Conservation (phyloP, 116 monocot genomes). For the Posidonia oceanica region DNA sequence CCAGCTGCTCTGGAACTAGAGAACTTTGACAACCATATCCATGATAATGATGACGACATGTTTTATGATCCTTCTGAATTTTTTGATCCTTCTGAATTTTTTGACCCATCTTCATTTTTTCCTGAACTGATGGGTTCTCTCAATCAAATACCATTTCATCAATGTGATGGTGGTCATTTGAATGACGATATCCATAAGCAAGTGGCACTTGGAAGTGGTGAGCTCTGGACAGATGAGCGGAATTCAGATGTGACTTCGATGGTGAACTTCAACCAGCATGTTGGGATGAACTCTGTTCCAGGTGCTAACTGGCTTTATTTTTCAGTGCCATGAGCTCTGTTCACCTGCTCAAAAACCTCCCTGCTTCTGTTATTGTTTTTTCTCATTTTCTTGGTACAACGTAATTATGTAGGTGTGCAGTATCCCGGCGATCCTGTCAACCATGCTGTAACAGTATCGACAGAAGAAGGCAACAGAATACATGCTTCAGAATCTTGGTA, state of each 20-base stretch:
- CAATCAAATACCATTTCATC: not conserved
- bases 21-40: constrained; percentile 2
- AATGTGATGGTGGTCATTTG: not conserved
- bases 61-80: constrained; percentile 27
- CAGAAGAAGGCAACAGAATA: not conserved
- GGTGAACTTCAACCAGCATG: constrained; percentile 6
- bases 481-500: not conserved
- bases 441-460: not conserved
- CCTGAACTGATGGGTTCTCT: not conserved
- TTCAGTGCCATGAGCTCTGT: not conserved
- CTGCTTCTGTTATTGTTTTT: constrained; percentile 1
- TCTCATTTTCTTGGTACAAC: constrained; percentile 5
- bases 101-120: constrained; percentile 17
- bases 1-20: constrained; percentile 8
- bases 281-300: constrained; percentile 17
- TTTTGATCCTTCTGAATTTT: constrained; percentile 40
- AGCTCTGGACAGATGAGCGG: constrained; percentile 28
- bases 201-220: constrained; percentile 17
- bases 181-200: constrained; percentile 17
- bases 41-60: constrained; percentile 4
- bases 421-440: not conserved
- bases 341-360: not conserved
- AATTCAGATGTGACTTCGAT: constrained; percentile 3
- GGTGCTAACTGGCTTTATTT: constrained; percentile 25
- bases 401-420: constrained; percentile 2